Evolutionary conservation across 1,284 basidiomycete species (phyloP), one percentile per base, ranked within the genome.

Genomic region (Fomitopsis palustris): DNA sequence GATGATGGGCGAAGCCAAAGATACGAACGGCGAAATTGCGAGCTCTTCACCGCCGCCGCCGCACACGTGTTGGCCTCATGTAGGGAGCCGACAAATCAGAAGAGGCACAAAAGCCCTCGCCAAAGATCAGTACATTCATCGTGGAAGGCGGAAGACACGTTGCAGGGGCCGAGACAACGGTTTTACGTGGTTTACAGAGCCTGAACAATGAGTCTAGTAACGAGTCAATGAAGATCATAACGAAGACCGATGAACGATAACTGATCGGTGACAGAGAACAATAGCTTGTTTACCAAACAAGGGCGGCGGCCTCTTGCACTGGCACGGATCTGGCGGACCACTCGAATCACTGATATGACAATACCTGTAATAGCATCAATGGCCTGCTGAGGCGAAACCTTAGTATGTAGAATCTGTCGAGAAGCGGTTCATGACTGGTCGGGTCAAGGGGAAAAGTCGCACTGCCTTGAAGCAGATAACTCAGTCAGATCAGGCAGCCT

Each of bases 21-120:
- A 69, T 67, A 65, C 69, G 67, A 57, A 57, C 55, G 37, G 60
- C 21, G 45, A 37, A 49, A 53, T 37, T 54, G 39, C 39, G 57
- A 45, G 54, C 41, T 61, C 56, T 49, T 63, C 56, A 53, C 56
- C 60, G 53, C 58, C 42, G 55, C 61, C 35, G 35, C 35, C 55
- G 64, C 69, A 75, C 78, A 77, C 77, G 76, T 78, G 77, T 73
- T 67, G 69, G 57, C 39, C 61, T 68, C 78, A 74, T 76, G 75
- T 70, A 64, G 58, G 33, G 42, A 56, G 8, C 45, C 23, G 33
- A 56, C 29, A 27, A 27, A 56, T 47, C 55, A 47, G 31, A 56
- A 38, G 23, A 49, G 43, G 45, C 19, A 42, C 54, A 33, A 43
- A 29, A 29, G 27, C 31, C 31, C 14, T 37, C 49, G 49, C 49